Evolutionary conservation across 129 eudicot genomes (phyloP), one percentile per base, ranked within the genome.

Genomic region (Gnaphalium uliginosum): DNA sequence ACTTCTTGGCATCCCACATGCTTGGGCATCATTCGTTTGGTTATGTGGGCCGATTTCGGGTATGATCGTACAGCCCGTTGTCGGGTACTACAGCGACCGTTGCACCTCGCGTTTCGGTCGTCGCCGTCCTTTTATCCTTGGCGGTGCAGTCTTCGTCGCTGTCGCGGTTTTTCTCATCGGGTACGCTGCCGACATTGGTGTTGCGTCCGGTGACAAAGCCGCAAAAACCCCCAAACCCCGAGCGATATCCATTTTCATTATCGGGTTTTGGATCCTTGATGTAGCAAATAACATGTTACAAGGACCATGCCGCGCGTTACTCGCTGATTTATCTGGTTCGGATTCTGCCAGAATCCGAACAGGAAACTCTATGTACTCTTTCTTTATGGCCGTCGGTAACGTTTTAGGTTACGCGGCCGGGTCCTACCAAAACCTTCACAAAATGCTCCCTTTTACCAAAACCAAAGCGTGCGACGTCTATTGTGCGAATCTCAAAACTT

Each of bases 31-130:
- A 8, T 88, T 66, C 76, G 89, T 94, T 58, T 94, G 98, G 98
- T 89, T 94, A 5, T 94, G 98, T 41, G 98, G 98, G 4, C 98
- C 98, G 0, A 75, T 94, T 25, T 94, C 98, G 22, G 98, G 98
- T 0, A 81, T 94, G 91, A 5, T 94, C 0, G 98, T 94, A 17
- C 98, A 94, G 68, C 98, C 98, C 1, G 68, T 86, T 18, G 98
- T 90, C 9, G 98, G 98, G 0, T 89, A 85, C 81, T 90, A 88
- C 79, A 85, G 91, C 65, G 98, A 94, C 73, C 67, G 79, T 0
- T 91, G 96, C 67, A 77, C 83, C 8, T 90, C 97, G 17, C 79
- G 90, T 0, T 94, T 87, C 22, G 98, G 98, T 29, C 91, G 97
- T 25, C 96, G 98, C 35, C 91, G 92, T 10, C 98, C 98, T 6